Conservation (phyloP, 495 filamentous ascomycete genomes). For the Hypoxylon fragiforme region DNA sequence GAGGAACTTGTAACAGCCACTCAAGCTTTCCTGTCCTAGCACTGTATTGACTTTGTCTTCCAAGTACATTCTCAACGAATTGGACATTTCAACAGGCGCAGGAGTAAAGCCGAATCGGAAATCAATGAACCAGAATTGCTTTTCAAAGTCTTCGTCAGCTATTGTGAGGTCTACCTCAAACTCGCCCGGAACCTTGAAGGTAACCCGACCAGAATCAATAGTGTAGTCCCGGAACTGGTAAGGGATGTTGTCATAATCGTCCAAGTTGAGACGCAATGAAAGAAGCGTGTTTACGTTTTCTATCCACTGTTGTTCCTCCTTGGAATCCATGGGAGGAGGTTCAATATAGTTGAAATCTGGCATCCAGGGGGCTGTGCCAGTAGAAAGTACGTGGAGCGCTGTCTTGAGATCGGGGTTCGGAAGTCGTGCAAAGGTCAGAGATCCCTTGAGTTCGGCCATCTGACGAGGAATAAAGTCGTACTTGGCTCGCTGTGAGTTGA, state of each 20-base stretch:
- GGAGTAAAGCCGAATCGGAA: constrained; percentile 83
- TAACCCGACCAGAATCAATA: constrained; percentile 78
- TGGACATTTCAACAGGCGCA: constrained; percentile 59
- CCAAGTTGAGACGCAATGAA: constrained; percentile 74
- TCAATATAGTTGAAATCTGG: constrained; percentile 82
- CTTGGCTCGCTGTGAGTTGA: constrained; percentile 59
- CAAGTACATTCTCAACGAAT: constrained; percentile 61
- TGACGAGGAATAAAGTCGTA: constrained; percentile 61
- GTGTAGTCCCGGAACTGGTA: constrained; percentile 69
- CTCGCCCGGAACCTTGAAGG: constrained; percentile 78
- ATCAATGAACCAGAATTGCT: constrained; percentile 91
- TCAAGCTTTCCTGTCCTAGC: constrained; percentile 65
- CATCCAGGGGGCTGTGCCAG: constrained; percentile 72
- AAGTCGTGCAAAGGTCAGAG: constrained; percentile 65
- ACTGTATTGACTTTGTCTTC: constrained; percentile 71
- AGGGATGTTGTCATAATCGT: constrained; percentile 79
- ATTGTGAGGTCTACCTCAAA: constrained; percentile 93
- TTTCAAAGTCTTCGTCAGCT: constrained; percentile 73
- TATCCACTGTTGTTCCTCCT: constrained; percentile 67
- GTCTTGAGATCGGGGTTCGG: constrained; percentile 90
- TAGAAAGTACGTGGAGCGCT: constrained; percentile 79
- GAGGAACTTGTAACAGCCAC: constrained; percentile 78
- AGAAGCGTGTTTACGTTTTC: constrained; percentile 82
- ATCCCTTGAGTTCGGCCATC: constrained; percentile 69
- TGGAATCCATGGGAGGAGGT: constrained; percentile 67